Evolutionary conservation across 78 protist species (phyloP).

Genomic region (Dictyostelium capitatum): DNA sequence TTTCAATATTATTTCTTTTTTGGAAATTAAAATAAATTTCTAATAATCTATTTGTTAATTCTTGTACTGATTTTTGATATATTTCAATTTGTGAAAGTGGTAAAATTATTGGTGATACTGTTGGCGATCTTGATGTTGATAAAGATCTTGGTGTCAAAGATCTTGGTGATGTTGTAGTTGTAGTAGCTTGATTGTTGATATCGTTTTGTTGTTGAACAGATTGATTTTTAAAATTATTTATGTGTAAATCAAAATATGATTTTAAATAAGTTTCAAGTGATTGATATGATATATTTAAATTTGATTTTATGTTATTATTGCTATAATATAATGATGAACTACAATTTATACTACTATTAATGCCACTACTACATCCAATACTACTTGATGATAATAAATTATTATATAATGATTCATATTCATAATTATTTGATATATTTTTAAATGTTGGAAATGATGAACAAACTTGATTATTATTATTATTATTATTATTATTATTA

Average conservation of each 20-base stretch:
- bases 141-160: background rate
- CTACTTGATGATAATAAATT: background rate
- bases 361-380: background rate
- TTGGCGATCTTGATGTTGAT: background rate
- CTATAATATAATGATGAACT: background rate
- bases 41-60: background rate
- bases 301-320: background rate
- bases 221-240: background rate
- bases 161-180: background rate
- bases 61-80: background rate
- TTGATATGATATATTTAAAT: background rate
- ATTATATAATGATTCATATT: background rate
- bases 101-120: background rate
- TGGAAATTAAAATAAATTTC: background rate
- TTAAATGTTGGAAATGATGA: slow-evolving; percentile 11
- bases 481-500: no score
- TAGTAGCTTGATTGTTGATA: no score
- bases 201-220: background rate
- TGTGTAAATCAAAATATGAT: slow-evolving; percentile 4
- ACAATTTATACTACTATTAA: no score
- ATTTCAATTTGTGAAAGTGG: background rate
- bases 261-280: background rate
- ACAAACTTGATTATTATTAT: background rate
- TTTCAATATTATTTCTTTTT: background rate
- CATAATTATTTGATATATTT: background rate